Base-by-base conservation (phyloP, 192 early-diverging fungal genomes). In the Thoreauomyces humboldtii region DNA sequence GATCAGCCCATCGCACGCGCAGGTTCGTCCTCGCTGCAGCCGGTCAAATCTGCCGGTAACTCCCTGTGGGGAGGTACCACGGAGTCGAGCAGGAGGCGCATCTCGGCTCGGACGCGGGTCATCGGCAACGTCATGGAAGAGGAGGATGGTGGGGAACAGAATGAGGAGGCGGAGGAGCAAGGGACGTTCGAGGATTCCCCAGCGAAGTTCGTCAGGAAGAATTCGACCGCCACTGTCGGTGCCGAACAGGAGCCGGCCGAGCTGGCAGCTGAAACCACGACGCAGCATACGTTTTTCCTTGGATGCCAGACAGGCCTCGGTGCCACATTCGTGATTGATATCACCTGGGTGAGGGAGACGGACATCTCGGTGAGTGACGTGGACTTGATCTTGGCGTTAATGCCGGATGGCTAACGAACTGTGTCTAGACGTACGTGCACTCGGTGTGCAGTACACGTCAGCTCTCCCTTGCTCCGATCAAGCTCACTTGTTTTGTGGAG, bases 271-370 rank as follows among this genome's bases (percentile, higher is more conserved):
- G 19, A 57, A n/a, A 45, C 42, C 17, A 29, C 62, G 15, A 54
- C 46, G 24, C 25, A 52, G 27, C 59, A 69, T 61, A 37, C 50
- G 7, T 69, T 69, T 42, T 69, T 69, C 34, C 37, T 69, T 0
- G 67, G 67, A 32, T 69, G 59, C 41, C 25, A 19, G 27, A 32
- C 58, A 11, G 67, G 67, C 31, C 31, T 32, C 6, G 67, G 57
- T 2, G 12, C 50, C 27, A 52, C 50, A 17, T 52, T 52, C 32
- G 50, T 52, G 4, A 52, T 52, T 28, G 50, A 52, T 27, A 29
- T 52, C 5, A 45, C 59, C 7, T 61, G 44, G 43, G 59, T 31
- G 7, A 51, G 50, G 43, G 53, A 66, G 1, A 42, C 41, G 29
- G 41, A 66, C 28, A 14, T 42, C 15, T 44, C 32, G 50, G 64